Conservation (phyloP, 2,329 filamentous ascomycete genomes). For the Alternaria sp. region DNA sequence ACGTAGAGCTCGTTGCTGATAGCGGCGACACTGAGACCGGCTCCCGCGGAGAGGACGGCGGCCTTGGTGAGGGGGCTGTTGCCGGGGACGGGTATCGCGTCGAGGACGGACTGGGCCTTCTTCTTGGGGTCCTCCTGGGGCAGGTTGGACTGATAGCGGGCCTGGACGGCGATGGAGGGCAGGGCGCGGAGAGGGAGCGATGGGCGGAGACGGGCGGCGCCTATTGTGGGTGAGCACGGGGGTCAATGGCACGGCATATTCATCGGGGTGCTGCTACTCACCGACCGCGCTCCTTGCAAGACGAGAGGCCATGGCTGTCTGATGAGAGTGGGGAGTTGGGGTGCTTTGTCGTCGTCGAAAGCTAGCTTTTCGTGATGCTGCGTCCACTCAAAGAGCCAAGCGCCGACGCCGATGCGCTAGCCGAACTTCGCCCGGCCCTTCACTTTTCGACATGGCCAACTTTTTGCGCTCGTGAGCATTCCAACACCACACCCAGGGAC, state of each 20-base stretch:
- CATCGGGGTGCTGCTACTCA: constrained; percentile 64
- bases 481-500: neutral
- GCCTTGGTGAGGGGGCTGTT: constrained; percentile 94
- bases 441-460: constrained; percentile 29
- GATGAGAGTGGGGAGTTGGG: constrained; percentile 53
- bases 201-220: constrained; percentile 86
- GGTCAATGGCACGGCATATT: constrained; percentile 53
- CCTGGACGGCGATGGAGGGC: constrained; percentile 75
- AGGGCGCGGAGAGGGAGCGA: constrained; percentile 77
- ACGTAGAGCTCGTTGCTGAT: constrained; percentile 99
- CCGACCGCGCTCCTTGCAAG: constrained; percentile 94
- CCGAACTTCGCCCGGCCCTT: constrained; percentile 35
- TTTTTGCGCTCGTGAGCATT: constrained; percentile 12
- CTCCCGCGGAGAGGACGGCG: constrained; percentile 92
- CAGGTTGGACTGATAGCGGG: constrained; percentile 79
- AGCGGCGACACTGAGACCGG: constrained; percentile 90
- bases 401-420: constrained; percentile 28
- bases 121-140: constrained; percentile 91
- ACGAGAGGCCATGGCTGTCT: constrained; percentile 91
- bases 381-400: constrained; percentile 30
- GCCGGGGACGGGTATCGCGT: constrained; percentile 90
- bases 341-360: constrained; percentile 37
- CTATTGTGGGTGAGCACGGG: constrained; percentile 59
- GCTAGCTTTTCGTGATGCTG: constrained; percentile 40
- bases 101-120: constrained; percentile 95